Evolutionary conservation across 805 yeast species (phyloP).

Genomic region (Wickerhamiella dianesei): DNA sequence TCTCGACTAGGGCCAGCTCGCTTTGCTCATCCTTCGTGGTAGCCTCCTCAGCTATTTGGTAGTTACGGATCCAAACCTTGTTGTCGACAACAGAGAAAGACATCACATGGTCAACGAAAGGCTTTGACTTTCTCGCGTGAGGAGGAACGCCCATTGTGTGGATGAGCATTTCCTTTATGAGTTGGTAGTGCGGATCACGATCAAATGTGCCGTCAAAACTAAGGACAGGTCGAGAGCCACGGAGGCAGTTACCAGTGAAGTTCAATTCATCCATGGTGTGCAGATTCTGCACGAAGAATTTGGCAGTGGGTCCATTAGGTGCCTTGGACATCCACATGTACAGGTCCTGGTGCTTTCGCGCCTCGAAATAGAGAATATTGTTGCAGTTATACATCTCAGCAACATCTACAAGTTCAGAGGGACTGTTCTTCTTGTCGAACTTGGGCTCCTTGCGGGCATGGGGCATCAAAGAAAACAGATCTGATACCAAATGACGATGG

Average conservation of each 20-base stretch:
- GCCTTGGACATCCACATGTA: constrained; percentile 92
- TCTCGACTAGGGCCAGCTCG: constrained; percentile 73
- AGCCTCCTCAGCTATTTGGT: constrained; percentile 59
- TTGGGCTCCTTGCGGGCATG: constrained; percentile 95
- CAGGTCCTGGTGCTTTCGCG: constrained; percentile 89
- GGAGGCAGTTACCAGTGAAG: constrained; percentile 90
- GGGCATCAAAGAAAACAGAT: constrained; percentile 66
- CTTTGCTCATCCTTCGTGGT: constrained; percentile 28
- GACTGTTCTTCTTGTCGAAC: constrained; percentile 80
- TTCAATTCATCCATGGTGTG: constrained; percentile 93
- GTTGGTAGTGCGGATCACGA: constrained; percentile 47
- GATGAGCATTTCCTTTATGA: constrained; percentile 69
- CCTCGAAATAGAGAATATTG: constrained; percentile 84
- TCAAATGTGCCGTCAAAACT: constrained; percentile 79
- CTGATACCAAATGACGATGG: constrained; percentile 87
- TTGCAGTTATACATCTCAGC: constrained; percentile 97
- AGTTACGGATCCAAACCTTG: constrained; percentile 91
- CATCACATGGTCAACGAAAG: constrained; percentile 90
- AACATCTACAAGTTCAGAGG: constrained; percentile 80
- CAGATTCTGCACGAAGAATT: constrained; percentile 85
- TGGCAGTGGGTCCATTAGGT: constrained; percentile 94
- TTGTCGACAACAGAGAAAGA: constrained; percentile 85
- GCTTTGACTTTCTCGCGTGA: constrained; percentile 78
- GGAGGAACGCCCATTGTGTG: constrained; percentile 95
- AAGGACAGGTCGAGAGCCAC: constrained; percentile 87